Base-by-base conservation (phyloP, 2,329 filamentous ascomycete species). In the Fusarium sarcochroum region DNA sequence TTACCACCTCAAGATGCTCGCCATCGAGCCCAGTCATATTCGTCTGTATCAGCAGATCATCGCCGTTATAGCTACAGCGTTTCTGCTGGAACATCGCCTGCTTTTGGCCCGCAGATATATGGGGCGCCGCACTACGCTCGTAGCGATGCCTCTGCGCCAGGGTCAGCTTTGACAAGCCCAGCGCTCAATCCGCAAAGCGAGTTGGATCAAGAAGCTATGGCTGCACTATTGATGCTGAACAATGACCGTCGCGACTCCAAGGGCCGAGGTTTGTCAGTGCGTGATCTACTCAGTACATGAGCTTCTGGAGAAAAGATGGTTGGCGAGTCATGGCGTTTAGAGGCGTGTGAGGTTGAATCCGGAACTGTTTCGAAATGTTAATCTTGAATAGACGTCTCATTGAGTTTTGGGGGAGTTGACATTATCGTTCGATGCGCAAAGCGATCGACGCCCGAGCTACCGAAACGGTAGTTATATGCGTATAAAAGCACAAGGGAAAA, bases 221-320 rank as follows among this genome's bases (percentile, higher is more conserved):
- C 93, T 14, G 94, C 94, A 5, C 78, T 97, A 71, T 80, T 97
- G 77, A 97, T 97, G 94, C 82, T 98, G 61, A 97, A 94, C 70
- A 89, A 85, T 54, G 93, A 96, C 76, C 87, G 93, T 40, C 85
- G 93, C 35, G 85, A 84, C 37, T 82, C 73, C 3, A 74, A 76
- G 25, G 81, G 79, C 11, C 78, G 86, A 50, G 85, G 85, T 1
- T 80, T 88, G 77, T 87, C 86, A 41, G 86, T 88, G 15, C 80
- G 80, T 47, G 86, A 88, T 73, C 72, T 88, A 53, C 74, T 88
- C 18, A 87, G 83, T 65, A 83, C 84, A 18, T 87, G 75, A 85
- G 54, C 32, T 38, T 48, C 18, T n/a, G 38, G 18, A 27, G 27
- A 41, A n/a, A 32, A 59, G 6, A 20, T 23, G 23, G 25, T 53